Conservation (phyloP, 192 early-diverging fungal genomes). For the Coemansia nantahalensis region DNA sequence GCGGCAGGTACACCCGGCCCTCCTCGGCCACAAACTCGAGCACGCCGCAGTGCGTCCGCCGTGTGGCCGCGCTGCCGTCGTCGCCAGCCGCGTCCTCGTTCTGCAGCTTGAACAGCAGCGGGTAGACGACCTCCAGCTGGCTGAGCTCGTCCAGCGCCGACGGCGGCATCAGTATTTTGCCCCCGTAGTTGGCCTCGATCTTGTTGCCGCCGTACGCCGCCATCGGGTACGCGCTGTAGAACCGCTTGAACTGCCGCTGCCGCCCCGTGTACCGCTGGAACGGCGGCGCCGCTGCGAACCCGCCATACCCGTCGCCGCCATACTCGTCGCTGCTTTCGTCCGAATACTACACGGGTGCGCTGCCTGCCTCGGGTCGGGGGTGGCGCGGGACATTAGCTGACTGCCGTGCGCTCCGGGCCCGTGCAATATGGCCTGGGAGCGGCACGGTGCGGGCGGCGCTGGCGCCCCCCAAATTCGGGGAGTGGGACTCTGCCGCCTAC, state of each 20-base stretch:
- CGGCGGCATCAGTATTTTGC: slow-evolving; percentile 52
- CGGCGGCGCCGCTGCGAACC: slow-evolving; percentile 3
- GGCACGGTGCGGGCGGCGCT: no score
- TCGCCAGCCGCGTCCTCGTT: slow-evolving; percentile 52
- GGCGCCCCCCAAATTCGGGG: no score
- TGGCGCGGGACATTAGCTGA: no score
- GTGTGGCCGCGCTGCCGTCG: slow-evolving; percentile 1
- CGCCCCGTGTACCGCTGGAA: slow-evolving; percentile 5
- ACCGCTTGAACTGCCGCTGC: slow-evolving; percentile 30
- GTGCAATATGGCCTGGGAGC: no score
- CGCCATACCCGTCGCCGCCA: slow-evolving; percentile 14
- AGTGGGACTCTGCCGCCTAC: no score
- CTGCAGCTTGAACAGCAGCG: slow-evolving; percentile 86
- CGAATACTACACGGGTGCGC: slow-evolving; percentile 6
- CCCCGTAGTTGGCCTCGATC: slow-evolving; percentile 44
- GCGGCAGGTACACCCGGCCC: slow-evolving; percentile 91
- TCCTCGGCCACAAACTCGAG: slow-evolving; percentile 98
- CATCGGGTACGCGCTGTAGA: slow-evolving; percentile 48
- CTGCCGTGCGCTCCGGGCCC: no score
- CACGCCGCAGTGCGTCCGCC: slow-evolving; percentile 89
- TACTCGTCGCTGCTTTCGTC: slow-evolving; percentile 34
- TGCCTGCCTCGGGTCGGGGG: no score
- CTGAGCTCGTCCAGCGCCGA: slow-evolving; percentile 57
- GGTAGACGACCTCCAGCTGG: slow-evolving; percentile 83
- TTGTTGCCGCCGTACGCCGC: slow-evolving; percentile 35